phyloP scores from a whole-genome alignment of 1,284 basidiomycete species.

The Fomitopsis pinicola region DNA sequence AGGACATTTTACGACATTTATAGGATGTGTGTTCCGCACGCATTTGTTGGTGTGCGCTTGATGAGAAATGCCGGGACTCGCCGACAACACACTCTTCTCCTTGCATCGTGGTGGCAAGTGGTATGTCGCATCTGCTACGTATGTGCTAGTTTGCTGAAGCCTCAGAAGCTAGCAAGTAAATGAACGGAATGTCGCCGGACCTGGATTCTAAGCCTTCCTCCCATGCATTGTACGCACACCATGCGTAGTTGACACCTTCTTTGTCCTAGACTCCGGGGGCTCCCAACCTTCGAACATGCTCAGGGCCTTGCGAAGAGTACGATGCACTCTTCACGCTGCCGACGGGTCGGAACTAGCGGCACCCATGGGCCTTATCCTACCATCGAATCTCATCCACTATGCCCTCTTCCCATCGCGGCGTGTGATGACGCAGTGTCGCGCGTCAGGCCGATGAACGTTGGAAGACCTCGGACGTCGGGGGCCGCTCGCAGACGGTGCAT shows the following conservation, averaged over 20 bases:
- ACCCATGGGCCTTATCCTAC: not conserved
- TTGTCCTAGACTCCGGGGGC: not conserved
- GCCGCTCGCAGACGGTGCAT: not conserved
- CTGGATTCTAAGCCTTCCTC: too few relatives aligned
- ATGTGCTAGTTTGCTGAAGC: too few relatives aligned
- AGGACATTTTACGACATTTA: conserved; percentile 1
- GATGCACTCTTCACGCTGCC: not conserved
- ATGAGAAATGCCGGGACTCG: too few relatives aligned
- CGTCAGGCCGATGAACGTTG: not conserved
- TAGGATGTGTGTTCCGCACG: not conserved
- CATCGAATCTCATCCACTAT: not conserved
- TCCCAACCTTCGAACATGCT: not conserved
- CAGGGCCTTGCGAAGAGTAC: not conserved
- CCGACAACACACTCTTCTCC: not conserved
- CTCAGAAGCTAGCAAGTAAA: too few relatives aligned
- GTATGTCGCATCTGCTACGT: too few relatives aligned
- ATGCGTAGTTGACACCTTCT: too few relatives aligned
- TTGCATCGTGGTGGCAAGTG: too few relatives aligned
- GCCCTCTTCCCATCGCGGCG: not conserved
- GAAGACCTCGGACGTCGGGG: not conserved
- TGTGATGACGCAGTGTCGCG: not conserved
- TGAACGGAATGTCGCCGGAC: too few relatives aligned
- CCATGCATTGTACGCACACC: too few relatives aligned
- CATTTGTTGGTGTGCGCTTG: not conserved
- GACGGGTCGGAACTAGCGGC: not conserved